A percentile compares a stretch with the other conserved stretches of the same genome.
phyloP scores from a whole-genome alignment of 345 rosid genomes.

The Euphorbia peplus region DNA sequence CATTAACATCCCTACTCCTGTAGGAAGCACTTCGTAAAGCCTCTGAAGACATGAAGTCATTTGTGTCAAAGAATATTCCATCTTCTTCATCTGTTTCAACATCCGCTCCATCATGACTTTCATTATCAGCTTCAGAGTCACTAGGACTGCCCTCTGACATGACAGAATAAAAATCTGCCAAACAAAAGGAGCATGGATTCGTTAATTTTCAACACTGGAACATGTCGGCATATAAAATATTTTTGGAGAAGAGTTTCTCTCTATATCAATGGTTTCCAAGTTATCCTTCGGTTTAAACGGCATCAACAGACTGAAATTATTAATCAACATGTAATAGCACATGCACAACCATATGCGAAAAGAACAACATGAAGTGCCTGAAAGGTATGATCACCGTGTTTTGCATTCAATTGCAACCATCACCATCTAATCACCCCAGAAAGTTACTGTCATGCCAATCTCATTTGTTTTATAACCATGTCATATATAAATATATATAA shows the following conservation, averaged over 20 bases:
- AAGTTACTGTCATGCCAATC: neutral
- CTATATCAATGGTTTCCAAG: neutral
- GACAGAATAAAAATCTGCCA: conserved; percentile 95
- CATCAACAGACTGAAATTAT: neutral
- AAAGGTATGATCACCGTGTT: neutral
- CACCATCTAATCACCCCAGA: neutral
- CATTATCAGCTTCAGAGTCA: conserved; percentile 86
- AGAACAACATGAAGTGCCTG: neutral
- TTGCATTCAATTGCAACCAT: neutral
- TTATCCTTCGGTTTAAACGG: neutral
- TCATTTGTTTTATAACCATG: neutral
- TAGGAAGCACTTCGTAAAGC: conserved; percentile 90
- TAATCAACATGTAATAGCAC: neutral
- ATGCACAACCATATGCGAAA: neutral
- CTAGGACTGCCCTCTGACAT: conserved; percentile 92
- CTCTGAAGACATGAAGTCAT: conserved; percentile 81
- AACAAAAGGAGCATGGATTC: conserved; percentile 16
- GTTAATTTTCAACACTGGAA: conserved; percentile 1
- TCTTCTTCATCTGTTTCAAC: conserved; percentile 93
- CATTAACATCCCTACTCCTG: conserved; percentile 64
- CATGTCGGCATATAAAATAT: neutral
- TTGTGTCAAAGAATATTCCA: conserved; percentile 71
- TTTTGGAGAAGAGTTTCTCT: neutral
- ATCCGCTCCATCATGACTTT: conserved; percentile 86
- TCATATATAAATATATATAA: neutral